Percentiles rank a stretch among this genome's conserved stretches.
These are phyloP conservation scores for Lenzites betulinus DNA, from an alignment of 768 basidiomycete species.

Conservation along the genomic window DNA sequence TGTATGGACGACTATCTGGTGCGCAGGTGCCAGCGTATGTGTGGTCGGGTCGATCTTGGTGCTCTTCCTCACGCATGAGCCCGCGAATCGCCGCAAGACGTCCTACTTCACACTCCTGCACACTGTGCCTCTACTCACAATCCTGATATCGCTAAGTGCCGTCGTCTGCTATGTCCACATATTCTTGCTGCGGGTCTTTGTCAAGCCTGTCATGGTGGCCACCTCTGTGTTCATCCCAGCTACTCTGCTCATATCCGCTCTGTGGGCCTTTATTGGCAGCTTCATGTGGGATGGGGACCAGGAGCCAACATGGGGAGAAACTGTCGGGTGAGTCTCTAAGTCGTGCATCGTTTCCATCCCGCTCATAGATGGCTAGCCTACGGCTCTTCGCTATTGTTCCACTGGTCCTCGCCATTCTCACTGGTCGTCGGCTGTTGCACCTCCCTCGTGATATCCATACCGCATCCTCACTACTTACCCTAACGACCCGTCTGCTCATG, in stretches of 20 bases:
- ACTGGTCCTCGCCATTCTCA: slow-evolving; percentile 65
- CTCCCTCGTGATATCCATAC: slow-evolving; percentile 73
- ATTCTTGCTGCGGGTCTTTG: slow-evolving; percentile 75
- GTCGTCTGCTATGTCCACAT: slow-evolving; percentile 73
- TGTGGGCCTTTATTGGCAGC: slow-evolving; percentile 83
- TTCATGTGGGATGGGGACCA: slow-evolving; percentile 59
- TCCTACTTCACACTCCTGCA: slow-evolving; percentile 76
- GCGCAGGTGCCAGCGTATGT: slow-evolving; percentile 57
- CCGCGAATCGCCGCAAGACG: slow-evolving; percentile 38
- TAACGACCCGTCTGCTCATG: slow-evolving; percentile 71
- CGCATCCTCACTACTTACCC: slow-evolving; percentile 55
- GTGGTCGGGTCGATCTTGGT: slow-evolving; percentile 65
- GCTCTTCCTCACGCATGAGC: slow-evolving; percentile 57
- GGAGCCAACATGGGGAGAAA: slow-evolving; percentile 81
- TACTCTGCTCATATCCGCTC: slow-evolving; percentile 69
- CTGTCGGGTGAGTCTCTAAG: slow-evolving; percentile 59
- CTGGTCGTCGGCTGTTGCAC: slow-evolving; percentile 69
- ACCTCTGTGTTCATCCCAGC: slow-evolving; percentile 78
- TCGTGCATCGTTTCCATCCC: slow-evolving; percentile 1
- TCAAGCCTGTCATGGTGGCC: slow-evolving; percentile 78
- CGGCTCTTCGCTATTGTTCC: slow-evolving; percentile 80
- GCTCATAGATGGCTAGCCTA: slow-evolving; percentile 45
- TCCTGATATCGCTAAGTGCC: slow-evolving; percentile 72
- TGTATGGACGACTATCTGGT: slow-evolving; percentile 71
- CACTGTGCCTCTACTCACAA: slow-evolving; percentile 74